These are phyloP conservation scores for Fusarium veterinarium DNA, from an alignment of 2,329 filamentous ascomycete species.

Conservation along the genomic window DNA sequence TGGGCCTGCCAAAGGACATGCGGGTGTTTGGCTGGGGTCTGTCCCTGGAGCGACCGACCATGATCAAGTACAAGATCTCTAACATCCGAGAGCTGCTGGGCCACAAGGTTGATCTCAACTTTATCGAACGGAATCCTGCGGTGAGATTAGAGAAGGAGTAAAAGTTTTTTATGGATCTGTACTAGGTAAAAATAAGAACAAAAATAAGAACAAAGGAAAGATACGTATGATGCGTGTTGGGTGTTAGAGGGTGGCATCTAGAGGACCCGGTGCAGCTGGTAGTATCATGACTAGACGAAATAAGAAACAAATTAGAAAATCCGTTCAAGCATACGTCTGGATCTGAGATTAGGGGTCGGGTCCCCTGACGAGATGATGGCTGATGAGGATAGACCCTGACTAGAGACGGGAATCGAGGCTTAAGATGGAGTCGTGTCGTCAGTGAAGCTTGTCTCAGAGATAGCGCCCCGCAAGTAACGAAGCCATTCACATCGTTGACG, in stretches of 20 bases:
- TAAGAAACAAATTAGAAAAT: slow-evolving; percentile 18
- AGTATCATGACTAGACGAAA: slow-evolving; percentile 42
- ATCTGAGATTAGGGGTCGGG: slow-evolving; percentile 12
- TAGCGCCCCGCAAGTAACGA: slow-evolving; percentile 21
- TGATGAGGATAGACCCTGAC: slow-evolving; percentile 34
- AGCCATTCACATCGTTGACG: slow-evolving; percentile 23
- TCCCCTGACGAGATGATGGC: slow-evolving; percentile 7
- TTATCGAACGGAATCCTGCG: slow-evolving; percentile 91
- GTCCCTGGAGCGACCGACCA: slow-evolving; percentile 91
- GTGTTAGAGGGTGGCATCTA: slow-evolving; percentile 26
- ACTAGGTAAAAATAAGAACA: not conserved
- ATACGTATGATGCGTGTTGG: slow-evolving; percentile 12
- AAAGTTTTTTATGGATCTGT: not conserved
- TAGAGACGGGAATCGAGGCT: slow-evolving; percentile 35
- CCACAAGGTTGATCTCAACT: slow-evolving; percentile 94
- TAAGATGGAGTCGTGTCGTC: slow-evolving; percentile 35
- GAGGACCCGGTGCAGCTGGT: slow-evolving; percentile 11
- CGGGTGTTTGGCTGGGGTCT: slow-evolving; percentile 94
- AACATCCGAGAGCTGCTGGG: slow-evolving; percentile 94
- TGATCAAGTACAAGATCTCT: slow-evolving; percentile 93
- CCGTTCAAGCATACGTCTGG: slow-evolving; percentile 14
- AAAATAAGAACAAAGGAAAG: slow-evolving; percentile 3
- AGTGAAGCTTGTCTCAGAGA: slow-evolving; percentile 24
- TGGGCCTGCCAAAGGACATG: slow-evolving; percentile 93
- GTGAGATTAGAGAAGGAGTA: slow-evolving; percentile 90